Base-by-base conservation (phyloP, 148 eudicot species). In the Beta vulgaris region DNA sequence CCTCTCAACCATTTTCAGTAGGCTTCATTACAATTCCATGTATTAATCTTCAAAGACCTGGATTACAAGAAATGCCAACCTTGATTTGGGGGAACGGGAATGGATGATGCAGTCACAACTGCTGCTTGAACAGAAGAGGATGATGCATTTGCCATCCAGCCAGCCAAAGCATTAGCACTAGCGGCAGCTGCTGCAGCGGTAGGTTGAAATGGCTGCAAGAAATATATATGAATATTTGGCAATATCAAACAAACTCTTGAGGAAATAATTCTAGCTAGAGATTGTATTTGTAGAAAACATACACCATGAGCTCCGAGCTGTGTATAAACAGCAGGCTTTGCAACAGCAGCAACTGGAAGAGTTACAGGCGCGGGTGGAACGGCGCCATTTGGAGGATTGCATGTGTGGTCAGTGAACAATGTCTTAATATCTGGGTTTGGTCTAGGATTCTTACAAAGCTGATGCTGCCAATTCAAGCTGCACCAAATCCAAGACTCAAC, bases 381-480 rank as follows among this genome's bases (percentile, higher is more conserved):
- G 73, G 91, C 88, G 10, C 98, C 98, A 82, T 89, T 91, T 76
- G 93, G 86, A 43, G 89, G 87, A 48, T 78, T 78, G 72, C 98
- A 93, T 8, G 87, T 63, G 82, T 93, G 98, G 77, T 93, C 98
- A n/a, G 83, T 79, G 79, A 89, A 93, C 66, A 93, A 82, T 61
- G 98, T 91, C 81, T 88, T 93, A 57, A 93, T 91, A 77, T 91
- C 96, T 44, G 98, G 98, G 57, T 93, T 93, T 71, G 93, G 81
- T 80, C 96, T 89, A 19, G 93, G 96, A 74, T 91, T 93, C 83
- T 89, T 89, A 73, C 98, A 91, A 40, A 91, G 88, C 72, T 93
- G 98, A 81, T 93, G 98, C 91, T 93, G 98, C 98, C 98, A 93
- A 77, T 93, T 91, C 78, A 91, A 82, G 80, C 98, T 93, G 86